Conservation (phyloP, 129 eudicot species). For the Pseudognaphalium luteoalbum region DNA sequence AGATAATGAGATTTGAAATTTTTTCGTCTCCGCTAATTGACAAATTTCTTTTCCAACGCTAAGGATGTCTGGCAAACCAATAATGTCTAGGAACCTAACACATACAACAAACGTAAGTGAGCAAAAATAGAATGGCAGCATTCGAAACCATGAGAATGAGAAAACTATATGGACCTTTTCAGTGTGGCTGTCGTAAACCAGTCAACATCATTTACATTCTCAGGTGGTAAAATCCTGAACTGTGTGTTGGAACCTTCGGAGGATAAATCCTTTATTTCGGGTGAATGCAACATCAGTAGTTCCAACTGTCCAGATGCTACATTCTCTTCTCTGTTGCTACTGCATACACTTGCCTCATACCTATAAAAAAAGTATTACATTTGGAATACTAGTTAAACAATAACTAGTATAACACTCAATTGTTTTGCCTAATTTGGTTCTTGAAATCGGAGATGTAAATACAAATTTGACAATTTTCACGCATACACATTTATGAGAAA, state of each 20-base stretch:
- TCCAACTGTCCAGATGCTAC: constrained; percentile 63
- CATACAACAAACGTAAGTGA: constrained; percentile 8
- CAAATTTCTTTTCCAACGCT: constrained; percentile 57
- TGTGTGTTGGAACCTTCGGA: constrained; percentile 50
- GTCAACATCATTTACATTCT: constrained; percentile 24
- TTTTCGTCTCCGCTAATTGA: constrained; percentile 77
- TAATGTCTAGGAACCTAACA: constrained; percentile 63
- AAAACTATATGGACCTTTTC: constrained; percentile 51
- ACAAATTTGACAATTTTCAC: not conserved
- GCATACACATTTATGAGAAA: not conserved
- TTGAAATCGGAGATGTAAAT: not conserved
- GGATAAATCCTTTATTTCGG: constrained; percentile 45
- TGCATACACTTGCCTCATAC: constrained; percentile 58
- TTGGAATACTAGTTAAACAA: not conserved
- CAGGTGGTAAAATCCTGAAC: constrained; percentile 55
- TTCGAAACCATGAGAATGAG: constrained; percentile 3
- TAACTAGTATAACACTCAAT: not conserved
- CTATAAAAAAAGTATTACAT: constrained; percentile 35
- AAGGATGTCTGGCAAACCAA: constrained; percentile 52
- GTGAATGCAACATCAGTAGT: constrained; percentile 58
- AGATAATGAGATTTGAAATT: constrained; percentile 76
- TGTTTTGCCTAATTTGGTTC: not conserved
- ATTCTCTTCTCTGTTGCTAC: constrained; percentile 50
- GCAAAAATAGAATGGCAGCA: not conserved
- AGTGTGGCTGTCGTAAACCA: constrained; percentile 84